These are phyloP conservation scores for Oryza officinalis DNA, from an alignment of 176 grass and related monocot species.

Conservation along the genomic window DNA sequence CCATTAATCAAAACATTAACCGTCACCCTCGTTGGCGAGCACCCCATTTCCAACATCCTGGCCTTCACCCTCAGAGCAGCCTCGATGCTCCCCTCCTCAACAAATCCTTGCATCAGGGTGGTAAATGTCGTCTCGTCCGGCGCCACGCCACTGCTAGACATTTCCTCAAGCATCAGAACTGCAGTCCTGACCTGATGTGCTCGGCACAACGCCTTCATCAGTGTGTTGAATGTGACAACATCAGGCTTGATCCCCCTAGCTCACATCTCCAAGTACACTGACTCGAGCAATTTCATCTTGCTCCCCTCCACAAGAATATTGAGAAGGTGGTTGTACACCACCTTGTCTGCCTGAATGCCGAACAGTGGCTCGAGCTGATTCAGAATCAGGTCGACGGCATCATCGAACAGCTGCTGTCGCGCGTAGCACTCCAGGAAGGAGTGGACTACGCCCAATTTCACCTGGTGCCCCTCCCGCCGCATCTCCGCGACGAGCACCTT, in stretches of 20 bases:
- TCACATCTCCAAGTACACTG: constrained; percentile 58
- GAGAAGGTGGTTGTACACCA: constrained; percentile 69
- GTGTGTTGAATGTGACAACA: constrained; percentile 66
- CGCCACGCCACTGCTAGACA: constrained; percentile 41
- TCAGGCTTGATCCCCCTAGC: constrained; percentile 44
- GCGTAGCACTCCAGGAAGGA: constrained; percentile 61
- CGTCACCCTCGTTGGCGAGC: constrained; percentile 50
- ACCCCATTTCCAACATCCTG: constrained; percentile 61
- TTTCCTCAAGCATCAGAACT: constrained; percentile 73
- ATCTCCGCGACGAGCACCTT: constrained; percentile 58
- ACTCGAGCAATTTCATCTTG: constrained; percentile 76
- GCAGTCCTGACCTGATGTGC: constrained; percentile 66
- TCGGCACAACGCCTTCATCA: constrained; percentile 71
- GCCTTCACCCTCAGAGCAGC: constrained; percentile 64
- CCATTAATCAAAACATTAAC: constrained; percentile 74
- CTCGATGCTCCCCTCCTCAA: constrained; percentile 76
- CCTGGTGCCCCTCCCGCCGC: constrained; percentile 50
- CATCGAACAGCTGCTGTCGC: constrained; percentile 56
- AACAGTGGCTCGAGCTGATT: constrained; percentile 55
- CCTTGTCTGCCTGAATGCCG: constrained; percentile 38
- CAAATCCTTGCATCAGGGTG: constrained; percentile 81
- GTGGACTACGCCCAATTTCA: constrained; percentile 39
- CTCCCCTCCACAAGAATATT: constrained; percentile 57
- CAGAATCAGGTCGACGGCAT: constrained; percentile 68
- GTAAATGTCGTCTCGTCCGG: constrained; percentile 67